A percentile compares a stretch with the other conserved stretches of the same genome.
phyloP scores from a whole-genome alignment of 768 basidiomycete genomes.

The Suillus tomentosus region DNA sequence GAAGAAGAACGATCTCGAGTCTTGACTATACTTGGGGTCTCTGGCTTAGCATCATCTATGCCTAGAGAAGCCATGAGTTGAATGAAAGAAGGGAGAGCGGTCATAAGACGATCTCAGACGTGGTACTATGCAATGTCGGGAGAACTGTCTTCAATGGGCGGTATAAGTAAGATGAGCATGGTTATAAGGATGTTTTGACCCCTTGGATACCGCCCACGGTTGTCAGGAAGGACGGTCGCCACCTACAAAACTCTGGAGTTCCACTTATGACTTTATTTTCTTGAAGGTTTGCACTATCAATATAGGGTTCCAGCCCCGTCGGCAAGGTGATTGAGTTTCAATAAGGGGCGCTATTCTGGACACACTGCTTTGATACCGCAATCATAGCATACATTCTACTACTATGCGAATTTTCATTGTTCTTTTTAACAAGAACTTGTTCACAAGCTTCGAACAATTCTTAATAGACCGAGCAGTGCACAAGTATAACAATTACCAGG shows the following conservation, averaged over 20 bases:
- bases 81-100: constrained; percentile 82
- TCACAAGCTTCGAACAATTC: background rate
- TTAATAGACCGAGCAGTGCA: background rate
- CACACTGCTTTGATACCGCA: background rate
- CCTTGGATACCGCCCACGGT: constrained; percentile 42
- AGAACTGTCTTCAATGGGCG: constrained; percentile 20
- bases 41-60: constrained; percentile 48
- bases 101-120: constrained; percentile 48
- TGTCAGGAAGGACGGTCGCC: constrained; percentile 36
- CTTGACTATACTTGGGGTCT: constrained; percentile 28
- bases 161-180: constrained; percentile 18
- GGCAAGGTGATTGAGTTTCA: constrained; percentile 55
- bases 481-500: background rate
- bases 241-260: constrained; percentile 29
- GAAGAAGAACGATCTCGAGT: constrained; percentile 40
- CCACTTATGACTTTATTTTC: constrained; percentile 24
- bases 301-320: constrained; percentile 53
- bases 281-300: constrained; percentile 35
- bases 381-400: background rate
- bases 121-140: constrained; percentile 17
- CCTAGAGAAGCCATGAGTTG: constrained; percentile 86
- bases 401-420: background rate
- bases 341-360: constrained; percentile 6
- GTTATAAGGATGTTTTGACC: constrained; percentile 29
- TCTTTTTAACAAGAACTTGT: background rate